These are phyloP conservation scores for Aspergillus spinulosporus DNA, from an alignment of 2,329 filamentous ascomycete genomes.

Conservation along the genomic window DNA sequence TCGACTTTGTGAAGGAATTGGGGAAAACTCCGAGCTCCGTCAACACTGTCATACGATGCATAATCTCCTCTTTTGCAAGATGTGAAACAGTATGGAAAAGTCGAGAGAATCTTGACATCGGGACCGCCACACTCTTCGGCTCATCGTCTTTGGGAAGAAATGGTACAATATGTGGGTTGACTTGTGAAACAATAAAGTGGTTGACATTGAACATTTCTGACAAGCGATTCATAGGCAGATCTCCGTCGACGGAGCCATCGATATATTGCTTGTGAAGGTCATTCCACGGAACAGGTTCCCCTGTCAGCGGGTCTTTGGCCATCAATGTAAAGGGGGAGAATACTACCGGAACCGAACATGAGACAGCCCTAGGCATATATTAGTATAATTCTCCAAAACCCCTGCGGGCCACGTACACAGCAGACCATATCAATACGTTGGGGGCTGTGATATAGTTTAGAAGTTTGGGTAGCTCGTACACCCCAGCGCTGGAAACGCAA, in stretches of 20 bases:
- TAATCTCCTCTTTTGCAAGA: slow-evolving; percentile 73
- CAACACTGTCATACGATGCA: slow-evolving; percentile 78
- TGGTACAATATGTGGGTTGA: slow-evolving; percentile 89
- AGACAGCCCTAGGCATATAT: slow-evolving; percentile 63
- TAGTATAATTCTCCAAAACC: slow-evolving; percentile 3
- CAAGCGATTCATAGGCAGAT: slow-evolving; percentile 84
- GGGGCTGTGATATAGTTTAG: slow-evolving; percentile 93
- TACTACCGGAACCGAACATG: slow-evolving; percentile 85
- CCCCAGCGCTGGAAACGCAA: slow-evolving; percentile 81
- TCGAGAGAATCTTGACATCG: slow-evolving; percentile 36
- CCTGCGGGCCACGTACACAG: slow-evolving; percentile 58
- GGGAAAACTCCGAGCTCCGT: slow-evolving; percentile 79
- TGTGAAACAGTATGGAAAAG: slow-evolving; percentile 69
- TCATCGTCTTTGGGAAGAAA: slow-evolving; percentile 76
- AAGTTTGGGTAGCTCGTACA: slow-evolving; percentile 82
- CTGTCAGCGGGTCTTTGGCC: slow-evolving; percentile 81
- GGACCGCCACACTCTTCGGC: slow-evolving; percentile 32
- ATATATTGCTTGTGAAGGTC: slow-evolving; percentile 84
- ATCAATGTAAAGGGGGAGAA: slow-evolving; percentile 78
- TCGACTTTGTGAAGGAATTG: slow-evolving; percentile 73
- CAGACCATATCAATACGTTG: slow-evolving; percentile 94
- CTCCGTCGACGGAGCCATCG: slow-evolving; percentile 91
- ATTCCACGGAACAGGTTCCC: slow-evolving; percentile 78
- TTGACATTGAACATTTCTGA: slow-evolving; percentile 98
- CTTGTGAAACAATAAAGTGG: slow-evolving; percentile 95